A percentile compares a stretch with the other conserved stretches of the same genome.
Evolutionary conservation across 768 basidiomycete species (phyloP).

Genomic region (Hemileccinum impolitum): DNA sequence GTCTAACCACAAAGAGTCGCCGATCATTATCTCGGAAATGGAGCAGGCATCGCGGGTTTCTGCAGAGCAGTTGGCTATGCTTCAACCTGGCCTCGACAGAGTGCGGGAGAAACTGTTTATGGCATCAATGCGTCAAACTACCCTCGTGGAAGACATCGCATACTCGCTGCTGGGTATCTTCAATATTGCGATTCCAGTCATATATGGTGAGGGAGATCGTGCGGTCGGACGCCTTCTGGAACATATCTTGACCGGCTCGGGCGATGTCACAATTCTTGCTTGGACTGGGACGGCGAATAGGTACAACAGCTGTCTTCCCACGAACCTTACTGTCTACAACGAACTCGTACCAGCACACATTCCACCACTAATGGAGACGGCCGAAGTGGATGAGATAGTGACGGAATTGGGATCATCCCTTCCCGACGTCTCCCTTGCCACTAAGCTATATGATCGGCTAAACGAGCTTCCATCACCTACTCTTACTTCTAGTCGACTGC

Average conservation of each 20-base stretch:
- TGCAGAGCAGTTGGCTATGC: no score
- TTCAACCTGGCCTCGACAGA: no score
- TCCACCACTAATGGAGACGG: neutral
- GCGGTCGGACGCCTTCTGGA: neutral
- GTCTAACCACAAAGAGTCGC: slow-evolving; percentile 10
- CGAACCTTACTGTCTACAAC: slow-evolving; percentile 2
- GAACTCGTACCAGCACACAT: neutral
- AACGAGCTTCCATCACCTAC: neutral
- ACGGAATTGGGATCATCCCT: neutral
- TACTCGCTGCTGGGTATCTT: no score
- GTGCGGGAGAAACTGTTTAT: slow-evolving; percentile 4
- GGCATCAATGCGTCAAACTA: slow-evolving; percentile 9
- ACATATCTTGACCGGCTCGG: neutral
- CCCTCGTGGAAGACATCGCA: neutral
- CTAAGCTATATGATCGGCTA: neutral
- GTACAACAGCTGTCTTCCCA: slow-evolving; percentile 2
- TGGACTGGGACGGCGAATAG: neutral
- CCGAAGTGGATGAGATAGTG: neutral
- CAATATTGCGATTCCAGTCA: no score
- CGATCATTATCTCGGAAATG: neutral
- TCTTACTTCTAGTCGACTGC: neutral
- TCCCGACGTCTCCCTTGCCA: neutral
- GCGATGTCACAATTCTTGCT: neutral
- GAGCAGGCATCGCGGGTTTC: no score
- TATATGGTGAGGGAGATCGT: no score